Base-by-base conservation (phyloP, 176 grass and related monocot genomes). In the Zea luxurians region DNA sequence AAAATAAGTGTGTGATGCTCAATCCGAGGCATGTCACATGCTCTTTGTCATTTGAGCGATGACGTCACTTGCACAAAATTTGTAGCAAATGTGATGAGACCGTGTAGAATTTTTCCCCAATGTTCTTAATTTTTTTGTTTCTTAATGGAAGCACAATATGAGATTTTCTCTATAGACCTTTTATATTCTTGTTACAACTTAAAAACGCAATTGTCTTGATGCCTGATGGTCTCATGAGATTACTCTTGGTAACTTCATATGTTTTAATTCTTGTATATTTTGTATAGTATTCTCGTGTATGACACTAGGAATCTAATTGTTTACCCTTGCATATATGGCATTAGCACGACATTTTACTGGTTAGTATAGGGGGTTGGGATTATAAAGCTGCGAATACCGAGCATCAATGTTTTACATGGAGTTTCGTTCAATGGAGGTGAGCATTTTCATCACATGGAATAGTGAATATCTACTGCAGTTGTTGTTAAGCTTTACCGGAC, bases 381-480 rank as follows among this genome's bases (percentile, higher is more conserved):
- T 87, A 92, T 37, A 98, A 98, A 86, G 84, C 85, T 78, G 88
- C 89, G 21, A 94, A 89, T 72, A 21, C 86, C 20, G 65, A 94
- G 62, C 96, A 98, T 66, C 87, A 81, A 4, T 78, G 73, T 21
- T 94, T 98, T 84, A 98, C 89, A 17, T 98, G 96, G 96, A 92
- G 96, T 74, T 78, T 94, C 77, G 89, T 15, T 85, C 96, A 54
- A 86, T 90, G 68, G 96, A 98, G 92, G 96, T 95, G 77, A 87
- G 76, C 46, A 61, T 70, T 65, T 75, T 27, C 47, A 76, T 13
- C 17, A 70, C 45, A 64, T 34, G 27, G 6, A 54, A 52, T 57
- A 16, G 1, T 3, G 41, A 61, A 18, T 27, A 45, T 74, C 13
- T 3, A 35, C 10, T 76, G 64, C 41, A 49, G 57, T 44, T 80